These are phyloP conservation scores for Ascocoryne sarcoides DNA, from an alignment of 2,329 filamentous ascomycete species.

Conservation along the genomic window DNA sequence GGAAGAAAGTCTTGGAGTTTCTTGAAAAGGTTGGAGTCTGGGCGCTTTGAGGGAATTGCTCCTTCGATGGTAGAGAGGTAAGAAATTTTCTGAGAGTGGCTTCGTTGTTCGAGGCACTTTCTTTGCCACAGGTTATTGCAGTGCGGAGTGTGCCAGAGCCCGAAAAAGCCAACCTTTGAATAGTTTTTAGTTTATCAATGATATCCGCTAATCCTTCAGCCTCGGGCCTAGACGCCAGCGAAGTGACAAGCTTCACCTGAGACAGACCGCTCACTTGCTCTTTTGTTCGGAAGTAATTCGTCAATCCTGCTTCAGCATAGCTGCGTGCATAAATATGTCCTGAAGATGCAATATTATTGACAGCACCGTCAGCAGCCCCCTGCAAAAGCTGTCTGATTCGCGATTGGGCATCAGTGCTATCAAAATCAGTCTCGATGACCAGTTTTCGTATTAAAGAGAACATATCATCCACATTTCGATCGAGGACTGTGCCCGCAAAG, in stretches of 20 bases:
- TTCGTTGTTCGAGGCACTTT: conserved; percentile 63
- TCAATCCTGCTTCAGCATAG: conserved; percentile 73
- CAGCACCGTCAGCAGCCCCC: conserved; percentile 76
- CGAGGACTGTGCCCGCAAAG: conserved; percentile 78
- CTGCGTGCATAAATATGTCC: conserved; percentile 82
- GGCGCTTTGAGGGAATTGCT: conserved; percentile 32
- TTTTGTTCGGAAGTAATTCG: conserved; percentile 58
- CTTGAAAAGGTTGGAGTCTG: conserved; percentile 30
- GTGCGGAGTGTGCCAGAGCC: conserved; percentile 61
- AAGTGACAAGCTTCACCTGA: conserved; percentile 77
- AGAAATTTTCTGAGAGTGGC: conserved; percentile 64
- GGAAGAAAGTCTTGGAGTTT: conserved; percentile 75
- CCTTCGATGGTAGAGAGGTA: conserved; percentile 41
- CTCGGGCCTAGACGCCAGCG: conserved; percentile 63
- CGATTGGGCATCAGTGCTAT: conserved; percentile 67
- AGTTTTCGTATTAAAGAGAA: conserved; percentile 75
- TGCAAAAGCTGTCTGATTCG: conserved; percentile 83
- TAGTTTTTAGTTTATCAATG: conserved; percentile 73
- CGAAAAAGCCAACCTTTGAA: conserved; percentile 70
- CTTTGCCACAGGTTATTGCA: conserved; percentile 76
- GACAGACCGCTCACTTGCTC: conserved; percentile 88
- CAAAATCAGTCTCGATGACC: conserved; percentile 82
- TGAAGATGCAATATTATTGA: conserved; percentile 84
- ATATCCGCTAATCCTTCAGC: conserved; percentile 65
- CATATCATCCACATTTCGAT: conserved; percentile 86